Conservation (phyloP, 176 grass and related monocot genomes). For the Canna indica region DNA sequence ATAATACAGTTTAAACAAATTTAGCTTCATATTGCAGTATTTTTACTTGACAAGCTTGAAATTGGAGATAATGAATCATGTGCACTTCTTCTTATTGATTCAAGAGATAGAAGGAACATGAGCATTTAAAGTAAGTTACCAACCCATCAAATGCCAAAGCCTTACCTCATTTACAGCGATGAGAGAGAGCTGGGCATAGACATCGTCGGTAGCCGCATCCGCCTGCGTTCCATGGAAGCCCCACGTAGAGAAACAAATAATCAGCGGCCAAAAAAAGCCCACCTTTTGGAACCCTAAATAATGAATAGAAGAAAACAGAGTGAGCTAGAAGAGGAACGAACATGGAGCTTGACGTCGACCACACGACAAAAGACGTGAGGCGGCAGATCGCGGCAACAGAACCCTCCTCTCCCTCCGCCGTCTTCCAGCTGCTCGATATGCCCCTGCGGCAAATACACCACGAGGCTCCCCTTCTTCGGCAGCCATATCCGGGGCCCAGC, state of each 20-base stretch:
- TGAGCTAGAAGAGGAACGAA: constrained; percentile 23
- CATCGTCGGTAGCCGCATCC: background rate
- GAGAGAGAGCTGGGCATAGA: background rate
- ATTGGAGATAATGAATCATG: no score
- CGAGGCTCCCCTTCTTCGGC: constrained; percentile 15
- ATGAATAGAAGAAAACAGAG: background rate
- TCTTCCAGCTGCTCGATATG: constrained; percentile 9
- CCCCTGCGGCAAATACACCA: constrained; percentile 22
- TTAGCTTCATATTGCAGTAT: background rate
- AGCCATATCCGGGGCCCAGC: constrained; percentile 15
- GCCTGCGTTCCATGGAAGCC: constrained; percentile 1
- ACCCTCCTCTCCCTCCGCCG: background rate
- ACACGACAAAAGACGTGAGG: constrained; percentile 73
- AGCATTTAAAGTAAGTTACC: background rate
- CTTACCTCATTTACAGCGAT: constrained; percentile 37
- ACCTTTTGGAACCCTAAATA: background rate
- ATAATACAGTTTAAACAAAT: background rate
- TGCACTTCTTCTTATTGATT: no score
- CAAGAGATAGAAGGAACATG: background rate
- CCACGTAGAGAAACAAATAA: background rate
- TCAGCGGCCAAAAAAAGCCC: background rate
- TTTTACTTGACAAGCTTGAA: background rate
- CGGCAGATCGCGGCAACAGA: constrained; percentile 20
- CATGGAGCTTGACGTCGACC: constrained; percentile 64
- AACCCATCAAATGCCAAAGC: background rate